Conservation (phyloP, 306 rosid species). For the Citrullus amarus region DNA sequence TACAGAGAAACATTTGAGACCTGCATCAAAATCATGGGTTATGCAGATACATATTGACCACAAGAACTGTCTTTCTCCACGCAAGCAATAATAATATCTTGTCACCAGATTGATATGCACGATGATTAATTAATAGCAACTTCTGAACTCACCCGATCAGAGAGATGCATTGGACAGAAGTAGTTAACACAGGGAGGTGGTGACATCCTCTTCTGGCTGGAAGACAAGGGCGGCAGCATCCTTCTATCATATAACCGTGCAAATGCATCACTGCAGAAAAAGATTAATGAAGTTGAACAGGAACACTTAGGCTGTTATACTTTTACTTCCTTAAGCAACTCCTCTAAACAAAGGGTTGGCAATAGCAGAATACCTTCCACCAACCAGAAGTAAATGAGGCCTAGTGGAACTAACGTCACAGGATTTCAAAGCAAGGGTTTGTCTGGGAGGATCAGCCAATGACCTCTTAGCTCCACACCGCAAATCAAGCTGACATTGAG, state of each 20-base stretch:
- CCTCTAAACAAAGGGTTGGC: neutral
- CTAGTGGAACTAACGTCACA: conserved; percentile 82
- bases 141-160: conserved; percentile 64
- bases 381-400: conserved; percentile 93
- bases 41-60: neutral
- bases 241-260: conserved; percentile 97
- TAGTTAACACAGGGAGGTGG: conserved; percentile 93
- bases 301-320: neutral
- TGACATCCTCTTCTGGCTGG: conserved; percentile 55
- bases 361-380: conserved; percentile 71
- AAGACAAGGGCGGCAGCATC: conserved; percentile 78
- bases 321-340: neutral
- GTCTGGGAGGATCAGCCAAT: conserved; percentile 81
- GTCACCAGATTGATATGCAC: neutral
- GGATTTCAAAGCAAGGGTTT: conserved; percentile 73
- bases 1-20: neutral
- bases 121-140: conserved; percentile 4
- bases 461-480: conserved; percentile 90
- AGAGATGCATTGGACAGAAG: conserved; percentile 97
- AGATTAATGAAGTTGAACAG: conserved; percentile 8
- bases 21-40: neutral
- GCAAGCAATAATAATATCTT: neutral
- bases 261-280: conserved; percentile 75
- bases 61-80: neutral
- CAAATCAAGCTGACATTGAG: conserved; percentile 78